A percentile compares a stretch with the other conserved stretches of the same genome.
Evolutionary conservation across 2,329 filamentous ascomycete species (phyloP).

Genomic region (Venturia oleaginea): DNA sequence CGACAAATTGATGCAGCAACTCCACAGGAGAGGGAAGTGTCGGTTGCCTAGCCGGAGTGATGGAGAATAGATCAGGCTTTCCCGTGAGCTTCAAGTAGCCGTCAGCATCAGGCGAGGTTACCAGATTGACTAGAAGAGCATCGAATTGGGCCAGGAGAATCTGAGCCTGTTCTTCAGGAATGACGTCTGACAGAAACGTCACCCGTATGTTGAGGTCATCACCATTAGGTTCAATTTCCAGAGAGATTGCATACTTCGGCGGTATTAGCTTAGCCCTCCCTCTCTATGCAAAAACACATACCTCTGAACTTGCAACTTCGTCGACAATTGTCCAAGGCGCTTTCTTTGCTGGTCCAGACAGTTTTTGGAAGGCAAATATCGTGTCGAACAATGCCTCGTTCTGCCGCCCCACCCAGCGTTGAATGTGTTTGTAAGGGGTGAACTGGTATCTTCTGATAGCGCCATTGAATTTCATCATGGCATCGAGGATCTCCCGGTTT

Average conservation of each 20-base stretch:
- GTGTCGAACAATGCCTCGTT: conserved; percentile 70
- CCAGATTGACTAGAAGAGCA: conserved; percentile 49
- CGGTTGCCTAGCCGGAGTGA: conserved; percentile 51
- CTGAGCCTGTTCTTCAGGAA: conserved; percentile 60
- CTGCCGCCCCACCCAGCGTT: conserved; percentile 59
- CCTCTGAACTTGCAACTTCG: conserved; percentile 62
- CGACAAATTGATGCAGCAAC: conserved; percentile 72
- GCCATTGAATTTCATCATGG: conserved; percentile 58
- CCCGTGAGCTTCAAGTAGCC: conserved; percentile 27
- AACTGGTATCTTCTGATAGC: conserved; percentile 61
- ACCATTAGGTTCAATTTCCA: conserved; percentile 60
- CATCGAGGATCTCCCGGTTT: conserved; percentile 48
- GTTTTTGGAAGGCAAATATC: conserved; percentile 72
- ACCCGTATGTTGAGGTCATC: conserved; percentile 52
- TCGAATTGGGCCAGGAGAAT: conserved; percentile 67
- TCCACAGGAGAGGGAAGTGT: conserved; percentile 48
- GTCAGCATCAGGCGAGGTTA: conserved; percentile 23
- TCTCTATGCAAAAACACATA: conserved; percentile 20
- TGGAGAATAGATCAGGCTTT: conserved; percentile 47
- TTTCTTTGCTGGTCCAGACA: conserved; percentile 21
- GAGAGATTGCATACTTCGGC: conserved; percentile 58
- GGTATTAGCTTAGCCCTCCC: background rate
- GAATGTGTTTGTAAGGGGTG: conserved; percentile 60
- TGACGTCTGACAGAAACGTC: conserved; percentile 53
- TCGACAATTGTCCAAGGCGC: conserved; percentile 50